Conservation (phyloP, 2,329 filamentous ascomycete genomes). For the Rugonectria rugulosa region DNA sequence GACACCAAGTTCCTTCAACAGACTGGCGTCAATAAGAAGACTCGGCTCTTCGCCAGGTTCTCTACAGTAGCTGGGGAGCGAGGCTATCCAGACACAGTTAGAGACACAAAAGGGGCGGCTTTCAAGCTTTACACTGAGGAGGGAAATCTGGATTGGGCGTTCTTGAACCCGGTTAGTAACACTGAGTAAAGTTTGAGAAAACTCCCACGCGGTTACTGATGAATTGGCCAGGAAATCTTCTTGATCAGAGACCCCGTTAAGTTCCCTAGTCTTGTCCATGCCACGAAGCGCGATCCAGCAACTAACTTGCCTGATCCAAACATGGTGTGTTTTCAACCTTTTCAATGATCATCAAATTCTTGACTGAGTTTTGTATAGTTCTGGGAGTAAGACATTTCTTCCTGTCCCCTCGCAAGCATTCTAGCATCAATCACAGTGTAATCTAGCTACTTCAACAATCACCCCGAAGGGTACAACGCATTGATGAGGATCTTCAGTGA, state of each 20-base stretch:
- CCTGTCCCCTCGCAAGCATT: too few species aligned
- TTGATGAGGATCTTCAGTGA: constrained; percentile 24
- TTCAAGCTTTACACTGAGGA: constrained; percentile 67
- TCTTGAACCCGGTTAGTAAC: constrained; percentile 66
- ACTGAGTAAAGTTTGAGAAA: neutral
- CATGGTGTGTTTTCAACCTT: constrained; percentile 4
- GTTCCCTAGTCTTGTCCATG: neutral
- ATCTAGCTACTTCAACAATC: constrained; percentile 18
- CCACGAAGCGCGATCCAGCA: constrained; percentile 7
- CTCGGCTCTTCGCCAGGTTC: constrained; percentile 68
- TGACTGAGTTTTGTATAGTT: constrained; percentile 1
- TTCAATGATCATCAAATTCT: neutral
- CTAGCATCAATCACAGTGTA: too few species aligned
- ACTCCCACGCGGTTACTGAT: too few species aligned
- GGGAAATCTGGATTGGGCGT: constrained; percentile 70
- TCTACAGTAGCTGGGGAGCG: constrained; percentile 74
- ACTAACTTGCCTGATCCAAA: constrained; percentile 21
- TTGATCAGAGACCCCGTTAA: constrained; percentile 1
- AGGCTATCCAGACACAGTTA: constrained; percentile 70
- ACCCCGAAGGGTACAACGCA: constrained; percentile 21
- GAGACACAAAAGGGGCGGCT: constrained; percentile 75
- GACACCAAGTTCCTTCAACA: constrained; percentile 59
- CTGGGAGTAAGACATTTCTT: constrained; percentile 18
- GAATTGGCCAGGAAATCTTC: too few species aligned
- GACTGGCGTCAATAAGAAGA: constrained; percentile 60